A percentile compares a stretch with the other conserved stretches of the same genome.
Evolutionary conservation across 2,329 filamentous ascomycete genomes (phyloP).

Genomic region (Pseudopyricularia cyperi): DNA sequence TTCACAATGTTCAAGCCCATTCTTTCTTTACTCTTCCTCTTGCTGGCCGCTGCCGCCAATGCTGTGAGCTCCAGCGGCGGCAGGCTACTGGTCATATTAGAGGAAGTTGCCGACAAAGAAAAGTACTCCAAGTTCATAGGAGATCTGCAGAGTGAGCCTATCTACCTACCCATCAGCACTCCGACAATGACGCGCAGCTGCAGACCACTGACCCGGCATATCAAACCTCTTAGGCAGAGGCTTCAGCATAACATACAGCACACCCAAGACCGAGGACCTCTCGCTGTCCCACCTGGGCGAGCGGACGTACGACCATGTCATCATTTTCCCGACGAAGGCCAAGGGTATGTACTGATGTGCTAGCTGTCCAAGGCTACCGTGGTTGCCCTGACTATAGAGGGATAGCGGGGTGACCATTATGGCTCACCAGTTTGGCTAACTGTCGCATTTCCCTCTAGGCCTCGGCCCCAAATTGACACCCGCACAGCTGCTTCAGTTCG

Average conservation of each 20-base stretch:
- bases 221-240: conserved; percentile 51
- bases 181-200: conserved; percentile 9
- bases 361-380: neutral
- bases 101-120: conserved; percentile 68
- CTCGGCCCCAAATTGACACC: conserved; percentile 83
- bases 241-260: conserved; percentile 68
- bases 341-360: conserved; percentile 49
- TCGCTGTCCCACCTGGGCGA: conserved; percentile 77
- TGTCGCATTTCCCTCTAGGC: conserved; percentile 29
- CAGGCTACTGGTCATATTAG: conserved; percentile 73
- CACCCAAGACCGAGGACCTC: conserved; percentile 67
- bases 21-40: conserved; percentile 55
- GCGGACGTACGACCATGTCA: conserved; percentile 77
- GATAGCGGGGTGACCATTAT: neutral
- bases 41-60: conserved; percentile 52
- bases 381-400: neutral
- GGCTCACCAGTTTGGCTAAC: neutral
- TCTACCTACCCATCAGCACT: neutral
- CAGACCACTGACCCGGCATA: neutral
- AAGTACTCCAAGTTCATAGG: conserved; percentile 72
- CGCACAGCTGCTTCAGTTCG: conserved; percentile 75
- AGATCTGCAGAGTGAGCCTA: conserved; percentile 52
- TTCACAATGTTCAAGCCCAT: conserved; percentile 14
- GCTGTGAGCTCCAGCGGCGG: conserved; percentile 69
- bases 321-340: conserved; percentile 77